phyloP scores from a whole-genome alignment of 257 asterid genomes.

The Forsythia suspensa region DNA sequence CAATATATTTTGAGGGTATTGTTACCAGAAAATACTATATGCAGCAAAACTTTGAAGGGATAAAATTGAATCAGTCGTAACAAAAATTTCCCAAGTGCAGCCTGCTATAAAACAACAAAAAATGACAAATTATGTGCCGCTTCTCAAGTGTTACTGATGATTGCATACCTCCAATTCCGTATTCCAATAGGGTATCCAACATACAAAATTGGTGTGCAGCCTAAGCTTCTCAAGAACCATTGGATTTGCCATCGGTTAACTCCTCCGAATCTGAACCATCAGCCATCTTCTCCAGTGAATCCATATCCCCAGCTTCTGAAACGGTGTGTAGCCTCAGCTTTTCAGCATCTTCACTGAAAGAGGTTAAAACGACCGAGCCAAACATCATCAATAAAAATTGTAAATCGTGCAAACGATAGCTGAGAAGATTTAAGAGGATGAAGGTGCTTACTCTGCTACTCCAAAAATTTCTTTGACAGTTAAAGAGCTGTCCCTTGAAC shows the following conservation, averaged over 20 bases:
- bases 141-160: constrained; percentile 13
- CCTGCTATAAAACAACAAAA: not conserved
- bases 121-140: not conserved
- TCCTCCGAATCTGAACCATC: constrained; percentile 54
- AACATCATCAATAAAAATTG: constrained; percentile 11
- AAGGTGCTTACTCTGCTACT: constrained; percentile 80
- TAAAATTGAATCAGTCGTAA: not conserved
- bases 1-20: too few species aligned
- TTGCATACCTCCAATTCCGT: not conserved
- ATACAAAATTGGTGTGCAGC: constrained; percentile 4
- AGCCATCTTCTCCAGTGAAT: constrained; percentile 80
- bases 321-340: constrained; percentile 77
- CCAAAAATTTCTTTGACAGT: constrained; percentile 88
- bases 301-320: constrained; percentile 79
- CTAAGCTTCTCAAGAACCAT: constrained; percentile 29
- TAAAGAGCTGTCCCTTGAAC: constrained; percentile 75
- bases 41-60: not conserved
- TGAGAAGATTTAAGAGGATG: constrained; percentile 7
- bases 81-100: not conserved
- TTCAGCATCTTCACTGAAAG: constrained; percentile 89
- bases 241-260: constrained; percentile 34
- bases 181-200: not conserved
- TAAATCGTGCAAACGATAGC: not conserved
- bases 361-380: not conserved
- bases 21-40: too few species aligned